Conservation (phyloP, 129 eudicot genomes). For the Escallonia rubra region DNA sequence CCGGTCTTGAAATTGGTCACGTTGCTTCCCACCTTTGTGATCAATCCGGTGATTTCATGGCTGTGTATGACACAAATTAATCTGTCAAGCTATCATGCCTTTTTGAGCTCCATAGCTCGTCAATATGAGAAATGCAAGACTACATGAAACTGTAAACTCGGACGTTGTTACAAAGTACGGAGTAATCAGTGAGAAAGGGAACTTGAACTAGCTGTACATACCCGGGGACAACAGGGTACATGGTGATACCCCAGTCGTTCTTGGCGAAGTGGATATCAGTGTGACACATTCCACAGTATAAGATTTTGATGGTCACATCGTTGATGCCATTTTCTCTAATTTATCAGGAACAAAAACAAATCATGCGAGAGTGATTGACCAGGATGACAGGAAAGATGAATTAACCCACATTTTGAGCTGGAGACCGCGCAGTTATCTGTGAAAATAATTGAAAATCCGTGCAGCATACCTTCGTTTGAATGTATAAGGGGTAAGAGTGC, state of each 20-base stretch:
- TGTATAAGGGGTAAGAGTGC: conserved; percentile 59
- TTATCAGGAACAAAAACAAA: no score
- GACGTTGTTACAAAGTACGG: no score
- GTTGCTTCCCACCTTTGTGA: conserved; percentile 77
- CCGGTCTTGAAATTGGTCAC: conserved; percentile 70
- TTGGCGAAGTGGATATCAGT: conserved; percentile 66
- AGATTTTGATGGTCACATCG: conserved; percentile 73
- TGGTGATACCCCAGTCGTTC: conserved; percentile 87
- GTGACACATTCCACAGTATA: conserved; percentile 89
- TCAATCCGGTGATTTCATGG: conserved; percentile 88
- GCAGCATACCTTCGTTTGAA: conserved; percentile 73
- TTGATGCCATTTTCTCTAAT: conserved; percentile 65
- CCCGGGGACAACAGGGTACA: conserved; percentile 96
- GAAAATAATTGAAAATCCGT: no score
- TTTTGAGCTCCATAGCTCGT: no score
- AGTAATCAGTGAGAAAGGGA: no score
- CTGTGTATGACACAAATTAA: conserved; percentile 20
- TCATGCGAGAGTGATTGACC: no score
- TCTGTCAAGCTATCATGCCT: no score
- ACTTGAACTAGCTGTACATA: conserved; percentile 4
- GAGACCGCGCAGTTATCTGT: no score
- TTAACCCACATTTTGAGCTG: no score
- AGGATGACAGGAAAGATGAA: no score
- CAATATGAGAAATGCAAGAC: no score
- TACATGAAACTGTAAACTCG: neutral